Percentiles rank a stretch among this genome's conserved stretches.
Evolutionary conservation across 75 land plant species (phyloP).

Genomic region (Picea sitchensis): DNA sequence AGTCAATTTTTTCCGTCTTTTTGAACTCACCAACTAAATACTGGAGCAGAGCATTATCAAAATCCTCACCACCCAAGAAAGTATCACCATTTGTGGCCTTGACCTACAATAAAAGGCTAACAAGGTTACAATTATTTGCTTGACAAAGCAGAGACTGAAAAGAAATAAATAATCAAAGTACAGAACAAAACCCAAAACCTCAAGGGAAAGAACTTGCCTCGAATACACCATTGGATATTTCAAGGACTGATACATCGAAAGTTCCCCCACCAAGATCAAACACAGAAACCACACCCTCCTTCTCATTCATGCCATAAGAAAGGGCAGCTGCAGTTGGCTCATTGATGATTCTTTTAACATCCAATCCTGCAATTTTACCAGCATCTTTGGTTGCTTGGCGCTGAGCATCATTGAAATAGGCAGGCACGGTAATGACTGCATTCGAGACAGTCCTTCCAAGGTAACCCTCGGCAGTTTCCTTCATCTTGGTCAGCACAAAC

Average conservation of each 20-base stretch:
- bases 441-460: conserved; percentile 65
- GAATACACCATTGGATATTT: conserved; percentile 68
- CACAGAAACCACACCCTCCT: conserved; percentile 65
- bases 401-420: conserved; percentile 77
- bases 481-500: conserved; percentile 71
- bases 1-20: conserved; percentile 44
- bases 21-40: conserved; percentile 47
- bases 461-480: conserved; percentile 69
- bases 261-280: conserved; percentile 78
- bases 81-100: conserved; percentile 74
- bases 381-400: conserved; percentile 79
- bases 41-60: conserved; percentile 50
- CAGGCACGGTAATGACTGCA: conserved; percentile 71
- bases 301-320: conserved; percentile 64
- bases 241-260: conserved; percentile 68
- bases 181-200: too few relatives aligned
- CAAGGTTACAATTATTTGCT: too few relatives aligned
- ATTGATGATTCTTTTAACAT: conserved; percentile 62
- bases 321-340: conserved; percentile 78
- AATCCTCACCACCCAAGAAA: conserved; percentile 67
- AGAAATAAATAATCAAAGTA: too few relatives aligned
- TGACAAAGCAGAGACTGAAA: too few relatives aligned
- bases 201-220: conserved; percentile 29
- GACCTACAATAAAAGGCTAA: conserved; percentile 25
- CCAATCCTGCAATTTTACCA: conserved; percentile 68